Conservation (phyloP, 2,329 filamentous ascomycete species). For the Cladosporium halotolerans region DNA sequence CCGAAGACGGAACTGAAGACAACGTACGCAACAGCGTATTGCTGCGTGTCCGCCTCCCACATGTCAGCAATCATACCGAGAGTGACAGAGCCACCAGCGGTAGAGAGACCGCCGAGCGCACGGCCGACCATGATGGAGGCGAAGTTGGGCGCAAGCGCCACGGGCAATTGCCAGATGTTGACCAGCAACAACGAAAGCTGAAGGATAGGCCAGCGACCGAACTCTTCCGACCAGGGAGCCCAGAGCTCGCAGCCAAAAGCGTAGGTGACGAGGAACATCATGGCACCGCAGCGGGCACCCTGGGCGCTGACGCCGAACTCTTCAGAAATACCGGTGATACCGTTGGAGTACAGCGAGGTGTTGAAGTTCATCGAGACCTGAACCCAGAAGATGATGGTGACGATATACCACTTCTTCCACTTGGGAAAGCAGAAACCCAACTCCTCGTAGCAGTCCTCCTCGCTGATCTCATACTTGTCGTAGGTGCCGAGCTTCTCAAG, state of each 20-base stretch:
- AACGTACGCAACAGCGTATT: constrained; percentile 57
- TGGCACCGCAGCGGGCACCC: constrained; percentile 43
- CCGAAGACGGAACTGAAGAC: constrained; percentile 39
- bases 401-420: constrained; percentile 50
- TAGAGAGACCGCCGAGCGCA: constrained; percentile 52
- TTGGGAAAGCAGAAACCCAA: constrained; percentile 44
- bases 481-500: constrained; percentile 29
- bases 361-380: constrained; percentile 57
- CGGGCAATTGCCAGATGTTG: constrained; percentile 49
- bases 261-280: constrained; percentile 47
- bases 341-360: constrained; percentile 51
- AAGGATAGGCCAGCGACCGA: constrained; percentile 47
- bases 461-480: constrained; percentile 44
- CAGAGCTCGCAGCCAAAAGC: constrained; percentile 48
- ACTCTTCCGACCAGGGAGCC: constrained; percentile 50
- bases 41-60: constrained; percentile 54
- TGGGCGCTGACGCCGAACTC: constrained; percentile 44
- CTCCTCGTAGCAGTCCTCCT: constrained; percentile 45
- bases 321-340: constrained; percentile 39
- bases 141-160: constrained; percentile 41
- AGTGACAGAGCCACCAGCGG: constrained; percentile 60
- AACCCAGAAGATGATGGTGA: constrained; percentile 48
- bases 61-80: constrained; percentile 62
- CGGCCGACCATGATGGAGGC: constrained; percentile 43
- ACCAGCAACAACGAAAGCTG: constrained; percentile 48